These are phyloP conservation scores for Tricholoma terreum DNA, from an alignment of 768 basidiomycete species.

Conservation along the genomic window DNA sequence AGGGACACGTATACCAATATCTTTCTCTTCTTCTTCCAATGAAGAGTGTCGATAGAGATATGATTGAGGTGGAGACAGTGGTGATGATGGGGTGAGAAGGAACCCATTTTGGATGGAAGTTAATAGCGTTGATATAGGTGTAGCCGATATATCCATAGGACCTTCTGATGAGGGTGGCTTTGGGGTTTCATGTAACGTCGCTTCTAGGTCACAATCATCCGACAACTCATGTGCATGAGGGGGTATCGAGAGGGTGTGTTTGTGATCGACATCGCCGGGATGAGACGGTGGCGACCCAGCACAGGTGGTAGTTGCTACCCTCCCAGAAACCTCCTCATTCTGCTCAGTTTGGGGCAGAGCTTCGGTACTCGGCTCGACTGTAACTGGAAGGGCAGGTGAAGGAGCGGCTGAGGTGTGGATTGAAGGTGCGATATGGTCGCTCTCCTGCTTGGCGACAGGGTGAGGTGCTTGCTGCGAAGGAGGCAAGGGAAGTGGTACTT, in stretches of 20 bases:
- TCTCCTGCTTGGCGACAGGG: neutral
- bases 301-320: neutral
- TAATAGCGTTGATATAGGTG: slow-evolving; percentile 65
- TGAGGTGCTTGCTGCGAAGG: slow-evolving; percentile 17
- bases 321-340: neutral
- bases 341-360: neutral
- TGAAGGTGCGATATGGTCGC: neutral
- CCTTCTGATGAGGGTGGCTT: neutral
- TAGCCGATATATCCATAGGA: slow-evolving; percentile 2
- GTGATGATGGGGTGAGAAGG: slow-evolving; percentile 59
- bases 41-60: slow-evolving; percentile 25
- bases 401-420: neutral
- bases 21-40: slow-evolving; percentile 4
- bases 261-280: neutral
- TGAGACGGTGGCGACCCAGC: neutral
- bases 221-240: neutral
- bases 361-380: neutral
- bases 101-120: slow-evolving; percentile 67
- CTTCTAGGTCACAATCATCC: neutral
- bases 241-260: neutral
- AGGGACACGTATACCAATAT: slow-evolving; percentile 16
- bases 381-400: neutral
- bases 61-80: slow-evolving; percentile 55
- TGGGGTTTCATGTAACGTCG: slow-evolving; percentile 2
- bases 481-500: slow-evolving; percentile 36